Evolutionary conservation across 2,329 filamentous ascomycete species (phyloP), one percentile per base, ranked within the genome.

Genomic region (Diaporthe sp.): DNA sequence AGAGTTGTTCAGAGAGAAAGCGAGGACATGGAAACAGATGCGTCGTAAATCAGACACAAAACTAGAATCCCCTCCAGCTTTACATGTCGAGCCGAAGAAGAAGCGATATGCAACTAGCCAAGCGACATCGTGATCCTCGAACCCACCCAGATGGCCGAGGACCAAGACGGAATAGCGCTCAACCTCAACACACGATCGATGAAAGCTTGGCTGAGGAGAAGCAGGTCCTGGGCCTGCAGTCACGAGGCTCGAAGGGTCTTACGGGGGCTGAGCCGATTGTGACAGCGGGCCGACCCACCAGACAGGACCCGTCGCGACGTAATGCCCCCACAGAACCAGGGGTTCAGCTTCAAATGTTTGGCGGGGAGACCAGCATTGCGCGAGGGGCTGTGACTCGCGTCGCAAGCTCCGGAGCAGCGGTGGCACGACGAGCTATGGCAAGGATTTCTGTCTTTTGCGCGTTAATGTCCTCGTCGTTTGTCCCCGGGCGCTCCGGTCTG

Each of bases 361-460:
- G 63, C 63, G 44, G 63, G 63, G 44, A 51, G 42, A 25, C 30
- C 63, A 47, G 63, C 63, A 66, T 37, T 19, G 44, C 19, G 44
- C 63, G 63, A 66, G 63, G 63, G 63, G 63, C 63, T 66, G 44
- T 66, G 63, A 66, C 63, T 66, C 63, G 63, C 63, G 63, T 66
- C 44, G 44, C 63, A 66, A 37, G 63, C 30, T n/a, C n/a, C 25
- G 30, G 63, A 37, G 30, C 44, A 37, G 44, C 44, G 37, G 32
- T 32, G n/a, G 44, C 22, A 50, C 6, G 10, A 27, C n/a, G n/a
- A 51, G 44, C 44, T 37, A 39, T 63, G 59, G 59, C 8, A 47
- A 51, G 30, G 44, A 37, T 9, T 37, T 66, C 42, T 37, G 61
- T 30, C 61, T 66, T 50, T 66, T 35, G 25, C 3, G 22, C 27